Conservation (phyloP, 2,329 filamentous ascomycete genomes). For the Xylaria sp. region DNA sequence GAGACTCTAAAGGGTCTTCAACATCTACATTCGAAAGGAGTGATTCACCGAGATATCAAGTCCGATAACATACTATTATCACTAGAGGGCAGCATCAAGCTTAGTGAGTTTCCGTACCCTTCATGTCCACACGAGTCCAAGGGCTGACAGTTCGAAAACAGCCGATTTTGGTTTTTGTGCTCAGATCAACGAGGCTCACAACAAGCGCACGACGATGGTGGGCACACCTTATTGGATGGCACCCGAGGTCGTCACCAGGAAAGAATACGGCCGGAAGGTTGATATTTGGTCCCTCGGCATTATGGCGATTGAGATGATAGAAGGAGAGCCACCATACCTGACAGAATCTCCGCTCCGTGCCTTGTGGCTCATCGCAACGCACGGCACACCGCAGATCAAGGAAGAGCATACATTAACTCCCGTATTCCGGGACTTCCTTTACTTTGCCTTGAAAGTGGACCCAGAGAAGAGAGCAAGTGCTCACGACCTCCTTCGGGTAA, state of each 20-base stretch:
- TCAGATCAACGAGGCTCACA: slow-evolving; percentile 96
- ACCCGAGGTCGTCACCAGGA: slow-evolving; percentile 94
- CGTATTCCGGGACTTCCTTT: slow-evolving; percentile 90
- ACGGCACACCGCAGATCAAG: slow-evolving; percentile 94
- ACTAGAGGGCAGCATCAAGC: slow-evolving; percentile 94
- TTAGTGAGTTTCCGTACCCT: slow-evolving; percentile 73
- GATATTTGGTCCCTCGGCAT: slow-evolving; percentile 99
- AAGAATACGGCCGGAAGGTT: slow-evolving; percentile 98
- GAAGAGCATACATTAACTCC: slow-evolving; percentile 84
- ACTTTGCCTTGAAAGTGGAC: slow-evolving; percentile 94
- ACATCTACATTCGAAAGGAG: slow-evolving; percentile 95
- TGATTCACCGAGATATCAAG: slow-evolving; percentile 99
- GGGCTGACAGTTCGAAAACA: slow-evolving; percentile 52
- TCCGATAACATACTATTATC: slow-evolving; percentile 97
- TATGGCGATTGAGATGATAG: slow-evolving; percentile 99
- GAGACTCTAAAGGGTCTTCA: slow-evolving; percentile 93
- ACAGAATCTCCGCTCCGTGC: slow-evolving; percentile 94
- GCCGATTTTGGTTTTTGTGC: slow-evolving; percentile 99
- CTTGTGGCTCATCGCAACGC: slow-evolving; percentile 95
- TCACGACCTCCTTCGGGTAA: slow-evolving; percentile 90
- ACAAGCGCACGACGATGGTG: slow-evolving; percentile 99
- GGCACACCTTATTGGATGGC: slow-evolving; percentile 99
- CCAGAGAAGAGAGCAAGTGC: slow-evolving; percentile 96
- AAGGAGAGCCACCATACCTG: slow-evolving; percentile 96
- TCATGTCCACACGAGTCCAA: neutral